Base-by-base conservation (phyloP, 768 basidiomycete genomes). In the Crepidotus variabilis region DNA sequence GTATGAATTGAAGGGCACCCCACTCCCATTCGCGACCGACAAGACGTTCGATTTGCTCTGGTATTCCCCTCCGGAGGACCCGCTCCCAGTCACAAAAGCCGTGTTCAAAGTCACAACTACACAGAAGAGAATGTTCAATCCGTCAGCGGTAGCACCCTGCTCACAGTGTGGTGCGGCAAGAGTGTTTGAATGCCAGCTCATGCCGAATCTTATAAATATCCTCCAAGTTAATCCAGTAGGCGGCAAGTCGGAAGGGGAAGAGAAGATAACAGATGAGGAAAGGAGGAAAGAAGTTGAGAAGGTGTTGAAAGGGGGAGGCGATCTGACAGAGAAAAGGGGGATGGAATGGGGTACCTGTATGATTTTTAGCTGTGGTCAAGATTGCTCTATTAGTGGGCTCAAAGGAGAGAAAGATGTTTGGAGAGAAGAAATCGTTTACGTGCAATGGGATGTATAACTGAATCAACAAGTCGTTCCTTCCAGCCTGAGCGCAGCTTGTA, bases 321-420 rank as follows among this genome's bases (percentile, higher is more conserved):
- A 71, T 32, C 73, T 71, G 51, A 67, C 71, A 1, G 81, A 75
- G 13, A 75, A 78, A 51, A 72, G 74, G 43, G 88, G 87, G 0
- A 94, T 98, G 92, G 93, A 95, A 57, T 98, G 94, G 93, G 96
- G 96, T 0, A 95, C 90, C 1, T 86, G 88, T 55, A 76, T 96
- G 75, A 78, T 98, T 9, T 96, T 94, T 71, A 90, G 90, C 1
- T 98, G 96, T 65, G 80, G 81, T 63, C 79, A 78, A 47, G 92
- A 96, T 68, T 97, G 94, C 67, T 85, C 82, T 64, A 53, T 73
- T 52, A 73, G 71, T 46, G 76, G 72, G 21, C 74, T 70, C 5
- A 63, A 63, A 52, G 60, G 60, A 24, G 46, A 45, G 13, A 63
- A 57, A 18, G 61, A 62, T 50, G 56, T 53, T 14, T 64, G 66